Percentiles rank a stretch among this genome's conserved stretches.
Conservation (phyloP, 108 stramenopile species). For the Nannochloropsis oceanica region DNA sequence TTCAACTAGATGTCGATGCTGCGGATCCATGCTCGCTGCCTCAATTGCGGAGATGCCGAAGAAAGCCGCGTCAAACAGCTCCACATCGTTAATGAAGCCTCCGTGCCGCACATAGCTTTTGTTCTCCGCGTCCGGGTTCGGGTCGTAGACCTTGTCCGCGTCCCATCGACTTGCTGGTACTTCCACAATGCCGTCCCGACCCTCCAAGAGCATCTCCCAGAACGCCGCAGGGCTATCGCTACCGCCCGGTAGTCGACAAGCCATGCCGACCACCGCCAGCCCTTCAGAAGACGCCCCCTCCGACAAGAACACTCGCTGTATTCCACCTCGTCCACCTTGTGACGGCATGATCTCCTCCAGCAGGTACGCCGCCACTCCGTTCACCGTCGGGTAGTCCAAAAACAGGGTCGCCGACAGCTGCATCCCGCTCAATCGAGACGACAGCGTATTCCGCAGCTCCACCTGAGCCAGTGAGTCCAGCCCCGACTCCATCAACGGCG, state of each 20-base stretch:
- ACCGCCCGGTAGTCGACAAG: conserved; percentile 38
- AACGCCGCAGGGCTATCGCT: conserved; percentile 36
- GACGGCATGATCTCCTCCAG: neutral
- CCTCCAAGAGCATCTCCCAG: conserved; percentile 23
- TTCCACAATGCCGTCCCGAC: conserved; percentile 11
- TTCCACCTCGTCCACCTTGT: neutral
- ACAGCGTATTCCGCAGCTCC: neutral
- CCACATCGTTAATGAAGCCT: conserved; percentile 2
- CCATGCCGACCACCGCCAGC: conserved; percentile 31
- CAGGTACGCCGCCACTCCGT: neutral
- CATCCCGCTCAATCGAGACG: neutral
- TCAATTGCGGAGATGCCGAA: conserved; percentile 28
- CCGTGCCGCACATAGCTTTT: neutral
- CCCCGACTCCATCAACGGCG: neutral
- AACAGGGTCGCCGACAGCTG: neutral
- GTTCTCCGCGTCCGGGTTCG: neutral
- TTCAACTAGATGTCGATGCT: conserved; percentile 2
- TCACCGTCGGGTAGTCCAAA: neutral
- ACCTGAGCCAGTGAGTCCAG: neutral
- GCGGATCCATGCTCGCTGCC: conserved; percentile 34
- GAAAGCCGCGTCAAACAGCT: conserved; percentile 29
- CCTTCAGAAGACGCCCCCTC: neutral
- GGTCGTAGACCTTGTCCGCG: neutral
- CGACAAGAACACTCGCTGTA: neutral
- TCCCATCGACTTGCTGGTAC: conserved; percentile 23